Conservation (phyloP, 2,329 filamentous ascomycete genomes). For the Colletotrichum destructivum region DNA sequence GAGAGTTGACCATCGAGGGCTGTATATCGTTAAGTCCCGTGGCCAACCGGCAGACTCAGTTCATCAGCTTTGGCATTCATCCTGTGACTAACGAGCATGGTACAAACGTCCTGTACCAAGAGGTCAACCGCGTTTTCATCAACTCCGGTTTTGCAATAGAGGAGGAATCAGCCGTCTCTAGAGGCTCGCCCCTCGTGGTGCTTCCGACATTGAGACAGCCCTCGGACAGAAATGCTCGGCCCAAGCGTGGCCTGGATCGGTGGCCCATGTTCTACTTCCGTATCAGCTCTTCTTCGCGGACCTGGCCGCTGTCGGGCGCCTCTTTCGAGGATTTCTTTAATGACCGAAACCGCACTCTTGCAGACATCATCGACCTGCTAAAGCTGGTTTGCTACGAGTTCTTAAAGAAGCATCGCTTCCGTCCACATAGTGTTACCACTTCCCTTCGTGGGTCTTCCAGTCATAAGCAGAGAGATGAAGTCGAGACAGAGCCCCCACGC, state of each 20-base stretch:
- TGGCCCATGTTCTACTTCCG: conserved; percentile 94
- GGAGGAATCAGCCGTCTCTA: conserved; percentile 54
- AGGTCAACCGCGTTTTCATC: conserved; percentile 83
- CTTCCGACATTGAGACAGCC: conserved; percentile 57
- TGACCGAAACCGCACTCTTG: conserved; percentile 63
- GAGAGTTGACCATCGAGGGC: conserved; percentile 75
- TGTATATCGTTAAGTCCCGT: conserved; percentile 80
- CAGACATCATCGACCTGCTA: conserved; percentile 74
- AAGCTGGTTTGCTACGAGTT: conserved; percentile 81
- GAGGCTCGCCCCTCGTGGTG: conserved; percentile 56
- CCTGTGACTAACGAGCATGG: conserved; percentile 72
- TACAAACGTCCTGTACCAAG: conserved; percentile 79
- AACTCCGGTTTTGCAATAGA: conserved; percentile 83
- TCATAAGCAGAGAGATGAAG: neutral
- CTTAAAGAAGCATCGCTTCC: conserved; percentile 79
- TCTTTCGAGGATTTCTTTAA: conserved; percentile 56
- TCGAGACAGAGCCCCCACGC: neutral
- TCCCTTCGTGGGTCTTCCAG: conserved; percentile 21
- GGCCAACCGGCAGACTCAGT: conserved; percentile 82
- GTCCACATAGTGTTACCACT: conserved; percentile 60
- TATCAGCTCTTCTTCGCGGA: conserved; percentile 59
- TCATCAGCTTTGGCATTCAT: conserved; percentile 82
- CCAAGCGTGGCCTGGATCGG: conserved; percentile 79
- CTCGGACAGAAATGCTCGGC: conserved; percentile 64
- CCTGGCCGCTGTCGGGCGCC: neutral